Evolutionary conservation across 2,329 filamentous ascomycete species (phyloP), one percentile per base, ranked within the genome.

Genomic region (Xylariaceae sp.): DNA sequence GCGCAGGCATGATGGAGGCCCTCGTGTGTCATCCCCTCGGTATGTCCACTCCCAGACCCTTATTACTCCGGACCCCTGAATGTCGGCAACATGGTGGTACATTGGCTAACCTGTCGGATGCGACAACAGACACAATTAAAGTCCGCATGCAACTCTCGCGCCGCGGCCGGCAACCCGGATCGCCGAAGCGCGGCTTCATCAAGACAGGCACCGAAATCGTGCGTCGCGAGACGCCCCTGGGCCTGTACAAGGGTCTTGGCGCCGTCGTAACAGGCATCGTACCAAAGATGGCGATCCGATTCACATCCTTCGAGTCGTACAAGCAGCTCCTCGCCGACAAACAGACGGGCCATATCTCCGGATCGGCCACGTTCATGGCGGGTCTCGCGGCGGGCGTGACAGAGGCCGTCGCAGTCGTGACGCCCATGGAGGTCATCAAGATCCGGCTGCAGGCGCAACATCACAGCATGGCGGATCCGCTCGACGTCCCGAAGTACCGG

Each of bases 1-100:
- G 91, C 76, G 94, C 94, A 68, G 94, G 94, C 72, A 97, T 97
- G 93, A 97, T 97, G 92, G 94, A 99, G 78, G 94, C 94, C 53
- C 86, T 99, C 64, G 92, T 81, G 56, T 99, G 94, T 76, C 94
- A 99, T 80, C 94, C 94, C 63, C 83, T 97, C 60, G 89, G 89
- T 93, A 82, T 47, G 65, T 67, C 13, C n/a, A 44, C 56, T n/a
- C 23, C 60, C 55, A 57, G 55, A 53, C 59, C 57, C 57, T 51
- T 17, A 53, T 7, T 2, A 13, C 2, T 3, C 11, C 9, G 9
- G 5, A 44, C 51, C 34, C 30, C 13, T 9, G 34, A 58, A 15
- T 30, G 4, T 8, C n/a, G 11, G 18, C 39, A 13, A 2, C 15
- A 3, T 7, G 37, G 18, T 1, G 5, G 1, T 35, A 17, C 30